These are phyloP conservation scores for Stachybotrys elegans DNA, from an alignment of 2,329 filamentous ascomycete species.

Conservation along the genomic window DNA sequence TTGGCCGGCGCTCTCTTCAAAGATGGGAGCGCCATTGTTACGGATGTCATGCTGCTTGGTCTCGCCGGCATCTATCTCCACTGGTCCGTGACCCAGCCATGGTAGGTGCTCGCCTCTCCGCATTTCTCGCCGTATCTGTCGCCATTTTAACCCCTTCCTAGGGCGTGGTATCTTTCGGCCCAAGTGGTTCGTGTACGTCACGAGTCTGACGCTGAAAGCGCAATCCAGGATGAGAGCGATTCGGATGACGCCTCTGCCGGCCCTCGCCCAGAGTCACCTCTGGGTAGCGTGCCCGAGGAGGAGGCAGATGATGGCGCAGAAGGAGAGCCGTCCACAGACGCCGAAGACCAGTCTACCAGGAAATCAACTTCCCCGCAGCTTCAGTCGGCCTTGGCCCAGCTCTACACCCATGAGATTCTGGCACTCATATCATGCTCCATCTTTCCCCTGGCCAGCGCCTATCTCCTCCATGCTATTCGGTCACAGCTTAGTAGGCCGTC, in stretches of 20 bases:
- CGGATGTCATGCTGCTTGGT: slow-evolving; percentile 75
- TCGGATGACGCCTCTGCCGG: slow-evolving; percentile 22
- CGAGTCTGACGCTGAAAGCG: slow-evolving; percentile 33
- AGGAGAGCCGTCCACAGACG: slow-evolving; percentile 12
- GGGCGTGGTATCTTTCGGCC: slow-evolving; percentile 64
- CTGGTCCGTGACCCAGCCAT: slow-evolving; percentile 87
- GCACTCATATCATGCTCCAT: slow-evolving; percentile 76
- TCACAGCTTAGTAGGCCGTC: slow-evolving; percentile 76
- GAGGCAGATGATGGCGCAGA: slow-evolving; percentile 32
- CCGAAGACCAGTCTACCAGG: too few species aligned
- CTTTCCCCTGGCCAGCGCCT: slow-evolving; percentile 74
- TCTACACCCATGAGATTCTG: slow-evolving; percentile 68
- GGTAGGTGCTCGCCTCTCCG: too few species aligned
- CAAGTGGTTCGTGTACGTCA: slow-evolving; percentile 55
- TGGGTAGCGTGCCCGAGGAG: slow-evolving; percentile 40
- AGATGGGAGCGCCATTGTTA: slow-evolving; percentile 77
- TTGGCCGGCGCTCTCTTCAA: slow-evolving; percentile 80
- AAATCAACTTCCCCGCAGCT: too few species aligned
- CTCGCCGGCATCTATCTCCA: slow-evolving; percentile 83
- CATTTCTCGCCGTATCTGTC: too few species aligned
- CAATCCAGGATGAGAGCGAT: slow-evolving; percentile 42
- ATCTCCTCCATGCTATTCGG: slow-evolving; percentile 75
- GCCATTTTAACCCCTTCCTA: slow-evolving; percentile 6
- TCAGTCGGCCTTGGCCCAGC: slow-evolving; percentile 49
- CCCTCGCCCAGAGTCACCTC: slow-evolving; percentile 14